phyloP scores from a whole-genome alignment of 345 rosid genomes.

The Angophora floribunda region DNA sequence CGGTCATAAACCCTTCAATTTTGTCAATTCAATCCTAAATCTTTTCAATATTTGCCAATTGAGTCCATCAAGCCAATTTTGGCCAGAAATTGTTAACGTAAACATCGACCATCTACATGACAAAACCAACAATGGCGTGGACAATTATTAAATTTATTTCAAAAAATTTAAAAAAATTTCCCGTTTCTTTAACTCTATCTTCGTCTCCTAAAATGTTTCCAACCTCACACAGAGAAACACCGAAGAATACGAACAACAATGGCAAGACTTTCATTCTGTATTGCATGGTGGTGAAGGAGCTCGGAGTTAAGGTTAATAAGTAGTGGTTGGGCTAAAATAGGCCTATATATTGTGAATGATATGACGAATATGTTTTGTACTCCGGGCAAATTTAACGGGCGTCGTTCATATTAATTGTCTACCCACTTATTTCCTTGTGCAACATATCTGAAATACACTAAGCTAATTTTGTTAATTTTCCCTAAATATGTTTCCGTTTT shows the following conservation, averaged over 20 bases:
- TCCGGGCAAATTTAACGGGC: neutral
- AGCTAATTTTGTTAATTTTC: too few species aligned
- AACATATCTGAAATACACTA: neutral
- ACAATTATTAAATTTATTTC: too few species aligned
- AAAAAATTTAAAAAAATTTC: accelerated
- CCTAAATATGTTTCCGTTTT: neutral
- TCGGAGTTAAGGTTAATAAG: too few species aligned
- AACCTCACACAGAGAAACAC: neutral
- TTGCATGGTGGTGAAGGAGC: too few species aligned
- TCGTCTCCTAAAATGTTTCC: neutral
- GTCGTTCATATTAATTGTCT: neutral
- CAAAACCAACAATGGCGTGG: accelerated
- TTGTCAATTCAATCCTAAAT: neutral
- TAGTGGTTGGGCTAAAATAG: neutral
- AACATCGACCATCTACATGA: accelerated
- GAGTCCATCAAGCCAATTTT: neutral
- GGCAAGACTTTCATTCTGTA: neutral
- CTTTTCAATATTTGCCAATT: too few species aligned
- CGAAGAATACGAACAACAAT: neutral
- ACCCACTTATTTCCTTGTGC: neutral
- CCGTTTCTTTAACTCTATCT: neutral
- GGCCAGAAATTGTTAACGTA: accelerated
- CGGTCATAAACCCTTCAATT: neutral
- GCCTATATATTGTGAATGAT: neutral
- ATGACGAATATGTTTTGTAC: neutral